Base-by-base conservation (phyloP, 192 early-diverging fungal species). In the Bifiguratus adelaidae region DNA sequence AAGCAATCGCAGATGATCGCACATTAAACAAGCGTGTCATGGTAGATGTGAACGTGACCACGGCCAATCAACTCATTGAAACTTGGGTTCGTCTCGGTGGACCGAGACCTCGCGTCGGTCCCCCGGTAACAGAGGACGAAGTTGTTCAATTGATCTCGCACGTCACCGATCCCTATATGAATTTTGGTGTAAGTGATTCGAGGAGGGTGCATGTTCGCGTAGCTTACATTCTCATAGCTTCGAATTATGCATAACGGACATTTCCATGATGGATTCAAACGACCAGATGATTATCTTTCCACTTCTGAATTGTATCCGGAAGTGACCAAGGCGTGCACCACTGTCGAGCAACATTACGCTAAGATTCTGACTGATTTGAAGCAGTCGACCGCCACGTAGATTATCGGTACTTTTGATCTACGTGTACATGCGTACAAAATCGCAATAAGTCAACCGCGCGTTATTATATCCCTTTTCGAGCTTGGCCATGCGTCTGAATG, bases 241-340 rank as follows among this genome's bases (percentile, higher is more conserved):
- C 11, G 1, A 15, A 13, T 34, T 34, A 34, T 11, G 1, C 32
- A 11, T 15, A 34, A 34, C 0, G 15, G 11, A 34, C 32, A 34
- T 38, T 13, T 49, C 19, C 30, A 22, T 27, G 35, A 38, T 37
- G 34, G 36, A 6, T 37, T 49, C 22, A 25, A 22, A 2, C 47
- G 34, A 3, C 28, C 47, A 20, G 47, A 49, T 16, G 47, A 49
- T n/a, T 49, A 49, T 26, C 47, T 49, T 5, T 37, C 34, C 18
- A 1, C 47, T 7, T 49, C 47, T 0, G 18, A 49, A 24, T 15
- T 49, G 47, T 49, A 49, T 26, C 47, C 47, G 21, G 47, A 49
- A 3, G 20, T 49, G 15, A 16, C 30, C 32, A 27, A 34, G 7
- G 15, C 34, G 1, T 36, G 30, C 8, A 38, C 25, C 2, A 37